A percentile compares a stretch with the other conserved stretches of the same genome.
Conservation (phyloP, 805 yeast species). For the Saccharomycopsis capsularis region DNA sequence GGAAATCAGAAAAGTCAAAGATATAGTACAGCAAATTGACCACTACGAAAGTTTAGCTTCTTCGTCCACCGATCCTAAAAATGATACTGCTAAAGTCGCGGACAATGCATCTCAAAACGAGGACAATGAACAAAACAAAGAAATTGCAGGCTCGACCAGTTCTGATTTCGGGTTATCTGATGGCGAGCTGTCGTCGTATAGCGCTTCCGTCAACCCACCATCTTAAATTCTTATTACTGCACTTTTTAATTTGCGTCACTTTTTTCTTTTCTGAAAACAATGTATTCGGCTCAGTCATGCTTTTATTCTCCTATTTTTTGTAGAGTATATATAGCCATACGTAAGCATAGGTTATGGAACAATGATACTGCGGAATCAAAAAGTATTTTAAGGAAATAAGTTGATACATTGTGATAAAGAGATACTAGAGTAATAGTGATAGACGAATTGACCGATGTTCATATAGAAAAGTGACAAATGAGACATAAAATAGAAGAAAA, state of each 20-base stretch:
- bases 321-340: too few species aligned
- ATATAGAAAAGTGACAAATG: too few species aligned
- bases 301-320: too few species aligned
- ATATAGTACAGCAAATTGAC: conserved; percentile 10
- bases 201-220: conserved; percentile 7
- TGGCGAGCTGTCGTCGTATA: conserved; percentile 3
- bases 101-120: background rate
- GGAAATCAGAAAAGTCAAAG: conserved; percentile 8
- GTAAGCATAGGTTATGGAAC: too few species aligned
- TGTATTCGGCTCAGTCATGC: too few species aligned
- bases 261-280: too few species aligned
- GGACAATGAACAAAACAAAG: background rate
- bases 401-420: too few species aligned
- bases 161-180: conserved; percentile 1
- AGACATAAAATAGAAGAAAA: too few species aligned
- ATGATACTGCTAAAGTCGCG: background rate
- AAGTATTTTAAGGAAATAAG: too few species aligned
- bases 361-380: too few species aligned
- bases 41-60: background rate
- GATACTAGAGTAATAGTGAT: too few species aligned
- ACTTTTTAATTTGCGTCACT: conserved; percentile 1
- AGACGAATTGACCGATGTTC: too few species aligned
- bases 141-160: background rate
- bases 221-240: background rate
- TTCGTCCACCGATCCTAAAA: background rate